phyloP scores from a whole-genome alignment of 345 rosid species.

The Eucalyptus camaldulensis region DNA sequence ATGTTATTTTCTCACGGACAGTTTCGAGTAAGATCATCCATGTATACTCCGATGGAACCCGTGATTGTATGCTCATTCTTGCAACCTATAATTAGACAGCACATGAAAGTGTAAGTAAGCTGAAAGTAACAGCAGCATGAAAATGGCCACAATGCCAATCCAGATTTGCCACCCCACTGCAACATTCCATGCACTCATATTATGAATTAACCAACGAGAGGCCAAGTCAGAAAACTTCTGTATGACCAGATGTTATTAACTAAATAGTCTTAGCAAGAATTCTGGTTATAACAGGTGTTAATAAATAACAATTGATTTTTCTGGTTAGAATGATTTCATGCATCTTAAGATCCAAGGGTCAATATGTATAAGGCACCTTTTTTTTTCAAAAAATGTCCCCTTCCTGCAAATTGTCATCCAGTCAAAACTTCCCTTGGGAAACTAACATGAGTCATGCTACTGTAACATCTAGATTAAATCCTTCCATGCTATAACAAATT shows the following conservation, averaged over 20 bases:
- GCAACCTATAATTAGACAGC: conserved; percentile 32
- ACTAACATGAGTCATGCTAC: background rate
- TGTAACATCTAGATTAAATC: background rate
- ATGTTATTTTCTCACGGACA: conserved; percentile 15
- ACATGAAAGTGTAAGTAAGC: background rate
- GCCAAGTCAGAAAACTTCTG: background rate
- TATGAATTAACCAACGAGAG: background rate
- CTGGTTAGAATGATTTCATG: background rate
- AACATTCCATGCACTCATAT: background rate
- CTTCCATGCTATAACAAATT: background rate
- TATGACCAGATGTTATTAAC: background rate
- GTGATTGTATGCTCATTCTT: conserved; percentile 51
- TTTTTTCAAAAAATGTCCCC: background rate
- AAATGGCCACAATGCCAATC: background rate
- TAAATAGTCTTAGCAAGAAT: background rate
- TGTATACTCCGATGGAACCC: conserved; percentile 56
- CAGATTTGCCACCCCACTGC: background rate
- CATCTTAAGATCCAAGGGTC: background rate
- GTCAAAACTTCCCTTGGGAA: background rate
- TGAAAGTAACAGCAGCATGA: background rate
- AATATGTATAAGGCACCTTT: background rate
- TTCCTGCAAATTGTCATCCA: background rate
- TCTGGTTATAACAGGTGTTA: background rate
- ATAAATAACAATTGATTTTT: background rate
- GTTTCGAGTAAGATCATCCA: conserved; percentile 31